A percentile compares a stretch with the other conserved stretches of the same genome.
These are phyloP conservation scores for Trypanosoma congolense DNA, from an alignment of 208 protist species.

Conservation along the genomic window DNA sequence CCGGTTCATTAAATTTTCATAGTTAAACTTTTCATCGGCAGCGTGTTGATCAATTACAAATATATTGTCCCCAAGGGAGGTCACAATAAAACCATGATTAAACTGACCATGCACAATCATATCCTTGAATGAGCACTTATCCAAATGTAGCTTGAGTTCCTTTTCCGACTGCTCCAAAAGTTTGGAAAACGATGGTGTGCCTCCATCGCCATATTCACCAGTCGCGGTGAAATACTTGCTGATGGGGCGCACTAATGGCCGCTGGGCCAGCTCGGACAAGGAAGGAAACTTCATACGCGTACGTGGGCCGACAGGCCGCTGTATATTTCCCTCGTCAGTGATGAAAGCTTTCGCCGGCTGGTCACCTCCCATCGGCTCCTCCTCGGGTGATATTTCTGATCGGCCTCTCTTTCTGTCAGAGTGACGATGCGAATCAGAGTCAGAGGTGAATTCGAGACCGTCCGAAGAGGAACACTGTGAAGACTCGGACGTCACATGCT, in stretches of 20 bases:
- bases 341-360: conserved; percentile 16
- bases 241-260: conserved; percentile 8
- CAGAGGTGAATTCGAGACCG: neutral
- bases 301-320: conserved; percentile 25
- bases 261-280: conserved; percentile 21
- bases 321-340: conserved; percentile 33
- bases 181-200: conserved; percentile 26
- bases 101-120: conserved; percentile 92
- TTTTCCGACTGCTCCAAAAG: conserved; percentile 54
- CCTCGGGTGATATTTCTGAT: too few species aligned
- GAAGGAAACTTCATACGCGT: conserved; percentile 27
- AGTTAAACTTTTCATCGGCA: conserved; percentile 94
- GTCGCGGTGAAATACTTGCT: neutral
- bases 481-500: too few species aligned
- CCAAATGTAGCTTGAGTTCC: conserved; percentile 59
- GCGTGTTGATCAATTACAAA: conserved; percentile 95
- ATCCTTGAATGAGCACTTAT: conserved; percentile 80
- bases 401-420: too few species aligned
- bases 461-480: too few species aligned
- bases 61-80: conserved; percentile 64
- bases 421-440: neutral
- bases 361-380: conserved; percentile 12
- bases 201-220: conserved; percentile 4
- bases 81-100: conserved; percentile 93
- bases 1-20: conserved; percentile 70